Base-by-base conservation (phyloP, 192 early-diverging fungal genomes). In the Umbelopsis sp. region DNA sequence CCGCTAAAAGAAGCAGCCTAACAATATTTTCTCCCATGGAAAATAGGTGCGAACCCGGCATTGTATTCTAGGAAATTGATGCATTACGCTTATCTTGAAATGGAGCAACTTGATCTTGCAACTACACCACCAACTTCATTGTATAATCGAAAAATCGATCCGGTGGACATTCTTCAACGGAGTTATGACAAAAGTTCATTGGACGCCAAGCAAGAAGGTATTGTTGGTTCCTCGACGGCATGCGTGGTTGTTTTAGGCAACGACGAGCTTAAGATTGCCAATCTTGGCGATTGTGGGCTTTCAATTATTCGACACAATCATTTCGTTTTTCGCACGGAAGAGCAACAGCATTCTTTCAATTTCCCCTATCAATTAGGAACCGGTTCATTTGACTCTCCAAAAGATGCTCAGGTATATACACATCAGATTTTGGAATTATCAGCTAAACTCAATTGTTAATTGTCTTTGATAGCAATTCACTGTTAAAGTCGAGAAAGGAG, bases 281-380 rank as follows among this genome's bases (percentile, higher is more conserved):
- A 97, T 69, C 80, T 99, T 49, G 98, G 98, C 46, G 98, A 99
- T 80, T 96, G 95, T 76, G 94, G 94, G 0, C 81, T 98, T 53
- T 84, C 91, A 37, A 81, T 99, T 3, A 92, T 99, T 48, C 91
- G 98, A 30, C 84, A 89, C 49, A 91, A 91, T 53, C 89, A 94
- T 64, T 86, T 93, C 78, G 88, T 96, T 23, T 99, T 97, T 80
- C 85, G 95, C 46, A 97, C 90, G 41, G 95, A 98, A 83, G 96
- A 98, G 79, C 98, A 98, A 72, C 96, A 98, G 78, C 95, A 99
- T 81, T 96, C 93, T 22, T 99, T 99, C 82, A 99, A 99, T 80
- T 98, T 93, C 72, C 98, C 98, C 6, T 98, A 89, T 76, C 98
- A 99, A 77, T 87, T 99, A 27, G 95, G 97, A 50, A 97, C 93